These are phyloP conservation scores for Polyplosphaeria fusca DNA, from an alignment of 495 filamentous ascomycete genomes.

Conservation along the genomic window DNA sequence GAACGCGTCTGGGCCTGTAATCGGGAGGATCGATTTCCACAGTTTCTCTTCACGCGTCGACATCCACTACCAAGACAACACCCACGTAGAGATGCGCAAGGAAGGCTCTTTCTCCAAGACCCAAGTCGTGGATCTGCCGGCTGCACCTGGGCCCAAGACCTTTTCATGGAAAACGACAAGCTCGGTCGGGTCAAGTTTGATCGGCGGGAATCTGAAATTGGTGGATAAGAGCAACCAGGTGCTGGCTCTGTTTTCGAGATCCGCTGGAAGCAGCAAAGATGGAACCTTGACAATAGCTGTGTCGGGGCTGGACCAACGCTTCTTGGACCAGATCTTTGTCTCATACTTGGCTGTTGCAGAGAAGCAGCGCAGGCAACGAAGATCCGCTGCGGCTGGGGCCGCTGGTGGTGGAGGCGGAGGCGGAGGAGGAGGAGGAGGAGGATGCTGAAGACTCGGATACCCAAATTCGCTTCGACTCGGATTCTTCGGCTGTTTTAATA, in stretches of 20 bases:
- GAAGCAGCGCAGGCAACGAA: background rate
- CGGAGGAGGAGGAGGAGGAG: background rate
- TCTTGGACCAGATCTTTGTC: background rate
- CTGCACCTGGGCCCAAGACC: background rate
- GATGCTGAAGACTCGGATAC: too few species aligned
- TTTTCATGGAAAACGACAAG: background rate
- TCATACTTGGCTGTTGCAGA: background rate
- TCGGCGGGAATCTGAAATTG: background rate
- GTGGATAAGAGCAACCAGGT: background rate
- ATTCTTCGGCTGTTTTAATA: too few species aligned
- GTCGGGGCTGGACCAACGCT: background rate
- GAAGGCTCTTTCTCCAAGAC: background rate
- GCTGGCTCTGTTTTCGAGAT: background rate
- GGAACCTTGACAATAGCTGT: background rate
- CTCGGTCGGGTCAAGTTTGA: too few species aligned
- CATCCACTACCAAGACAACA: background rate
- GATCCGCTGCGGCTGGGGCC: background rate
- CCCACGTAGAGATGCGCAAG: background rate
- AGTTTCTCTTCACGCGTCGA: background rate
- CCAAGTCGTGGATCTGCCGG: background rate
- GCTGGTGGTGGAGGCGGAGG: background rate
- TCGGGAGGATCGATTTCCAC: background rate
- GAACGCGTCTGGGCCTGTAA: background rate
- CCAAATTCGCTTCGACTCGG: too few species aligned
- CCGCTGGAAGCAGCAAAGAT: background rate